These are phyloP conservation scores for Basidiobolus meristosporus DNA, from an alignment of 371 early-diverging fungal genomes.

Conservation along the genomic window DNA sequence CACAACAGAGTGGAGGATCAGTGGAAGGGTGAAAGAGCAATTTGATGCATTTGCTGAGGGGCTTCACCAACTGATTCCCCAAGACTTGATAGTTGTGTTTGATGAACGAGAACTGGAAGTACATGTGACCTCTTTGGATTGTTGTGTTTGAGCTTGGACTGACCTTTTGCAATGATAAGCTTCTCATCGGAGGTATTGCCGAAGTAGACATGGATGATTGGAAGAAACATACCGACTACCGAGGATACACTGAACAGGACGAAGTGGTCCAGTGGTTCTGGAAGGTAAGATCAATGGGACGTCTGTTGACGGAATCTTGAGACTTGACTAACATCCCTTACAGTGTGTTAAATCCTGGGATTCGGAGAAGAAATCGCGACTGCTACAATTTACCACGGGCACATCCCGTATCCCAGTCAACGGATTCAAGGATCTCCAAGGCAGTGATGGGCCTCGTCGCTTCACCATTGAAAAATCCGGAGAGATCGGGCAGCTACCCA, in stretches of 20 bases:
- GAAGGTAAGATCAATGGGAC: slow-evolving; percentile 51
- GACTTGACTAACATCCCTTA: no score
- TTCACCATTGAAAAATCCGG: slow-evolving; percentile 94
- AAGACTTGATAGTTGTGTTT: slow-evolving; percentile 84
- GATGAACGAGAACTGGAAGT: slow-evolving; percentile 97
- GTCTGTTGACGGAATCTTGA: no score
- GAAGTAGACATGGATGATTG: slow-evolving; percentile 98
- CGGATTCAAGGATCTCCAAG: slow-evolving; percentile 95
- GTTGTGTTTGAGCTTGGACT: no score
- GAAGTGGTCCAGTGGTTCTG: slow-evolving; percentile 96
- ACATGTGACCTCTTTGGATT: no score
- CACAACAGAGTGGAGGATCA: slow-evolving; percentile 60
- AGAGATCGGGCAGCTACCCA: slow-evolving; percentile 66
- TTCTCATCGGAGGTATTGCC: slow-evolving; percentile 89
- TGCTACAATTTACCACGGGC: slow-evolving; percentile 96
- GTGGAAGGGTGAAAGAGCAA: slow-evolving; percentile 81
- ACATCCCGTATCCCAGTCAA: slow-evolving; percentile 96
- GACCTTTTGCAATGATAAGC: no score
- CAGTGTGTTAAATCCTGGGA: slow-evolving; percentile 30
- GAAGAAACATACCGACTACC: slow-evolving; percentile 96
- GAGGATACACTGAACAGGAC: slow-evolving; percentile 90
- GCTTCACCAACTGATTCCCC: slow-evolving; percentile 88
- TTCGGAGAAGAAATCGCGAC: slow-evolving; percentile 79
- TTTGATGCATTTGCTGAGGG: slow-evolving; percentile 86
- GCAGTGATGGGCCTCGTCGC: slow-evolving; percentile 86